Conservation (phyloP, 495 filamentous ascomycete genomes). For the Usnea hakonensis region DNA sequence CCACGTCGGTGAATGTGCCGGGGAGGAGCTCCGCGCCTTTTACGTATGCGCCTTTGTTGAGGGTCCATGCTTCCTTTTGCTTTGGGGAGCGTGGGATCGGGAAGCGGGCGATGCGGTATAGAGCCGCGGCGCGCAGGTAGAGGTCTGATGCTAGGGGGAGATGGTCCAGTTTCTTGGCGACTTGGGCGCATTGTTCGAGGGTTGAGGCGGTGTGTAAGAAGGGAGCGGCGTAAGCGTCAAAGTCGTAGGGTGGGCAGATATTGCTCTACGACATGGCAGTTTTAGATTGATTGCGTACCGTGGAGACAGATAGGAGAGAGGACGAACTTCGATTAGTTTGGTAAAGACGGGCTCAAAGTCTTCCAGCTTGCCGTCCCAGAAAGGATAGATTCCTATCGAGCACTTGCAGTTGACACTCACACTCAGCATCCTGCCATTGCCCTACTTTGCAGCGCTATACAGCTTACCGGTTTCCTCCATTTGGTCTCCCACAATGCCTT, state of each 20-base stretch:
- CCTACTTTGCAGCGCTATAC: not conserved
- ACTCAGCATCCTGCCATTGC: not conserved
- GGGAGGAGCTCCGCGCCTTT: constrained; percentile 52
- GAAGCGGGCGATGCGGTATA: constrained; percentile 69
- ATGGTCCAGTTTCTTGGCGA: constrained; percentile 11
- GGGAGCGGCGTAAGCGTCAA: constrained; percentile 44
- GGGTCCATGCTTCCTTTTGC: constrained; percentile 53
- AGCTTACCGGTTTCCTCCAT: constrained; percentile 61
- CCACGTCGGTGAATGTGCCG: constrained; percentile 49
- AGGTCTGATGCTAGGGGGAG: constrained; percentile 52
- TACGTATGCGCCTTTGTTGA: constrained; percentile 57
- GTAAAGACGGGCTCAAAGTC: constrained; percentile 71
- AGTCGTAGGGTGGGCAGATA: not conserved
- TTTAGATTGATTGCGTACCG: constrained; percentile 47
- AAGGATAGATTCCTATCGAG: constrained; percentile 58
- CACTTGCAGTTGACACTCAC: not conserved
- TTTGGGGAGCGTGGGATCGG: constrained; percentile 48
- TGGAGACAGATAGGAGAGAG: constrained; percentile 25
- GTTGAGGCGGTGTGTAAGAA: constrained; percentile 15
- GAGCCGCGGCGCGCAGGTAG: constrained; percentile 61
- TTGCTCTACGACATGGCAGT: constrained; percentile 35
- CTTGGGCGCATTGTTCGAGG: not conserved
- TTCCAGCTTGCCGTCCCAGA: constrained; percentile 61
- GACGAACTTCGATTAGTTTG: constrained; percentile 48
- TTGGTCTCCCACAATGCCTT: constrained; percentile 72